Conservation (phyloP, 768 basidiomycete species). For the Flagelloscypha sp. region DNA sequence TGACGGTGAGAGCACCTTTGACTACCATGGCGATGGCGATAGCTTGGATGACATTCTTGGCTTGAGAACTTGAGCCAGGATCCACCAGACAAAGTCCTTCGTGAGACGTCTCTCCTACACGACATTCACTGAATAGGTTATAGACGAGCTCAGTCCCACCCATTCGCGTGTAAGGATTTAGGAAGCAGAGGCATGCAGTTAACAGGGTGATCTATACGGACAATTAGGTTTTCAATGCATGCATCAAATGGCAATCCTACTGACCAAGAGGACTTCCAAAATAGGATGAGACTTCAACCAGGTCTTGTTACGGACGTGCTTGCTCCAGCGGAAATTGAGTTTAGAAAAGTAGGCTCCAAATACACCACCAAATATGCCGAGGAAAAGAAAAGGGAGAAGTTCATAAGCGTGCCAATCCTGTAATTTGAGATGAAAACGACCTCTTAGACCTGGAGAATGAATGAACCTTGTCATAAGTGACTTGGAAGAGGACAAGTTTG, state of each 20-base stretch:
- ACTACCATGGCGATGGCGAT: slow-evolving; percentile 63
- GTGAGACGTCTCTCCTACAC: slow-evolving; percentile 45
- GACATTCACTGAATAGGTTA: slow-evolving; percentile 85
- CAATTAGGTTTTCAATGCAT: slow-evolving; percentile 1
- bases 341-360: slow-evolving; percentile 94
- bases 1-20: slow-evolving; percentile 51
- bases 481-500: slow-evolving; percentile 87
- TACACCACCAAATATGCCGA: slow-evolving; percentile 88
- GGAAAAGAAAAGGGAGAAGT: slow-evolving; percentile 71
- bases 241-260: slow-evolving; percentile 15
- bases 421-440: background rate
- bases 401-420: slow-evolving; percentile 94
- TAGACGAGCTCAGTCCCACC: slow-evolving; percentile 94
- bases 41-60: slow-evolving; percentile 54
- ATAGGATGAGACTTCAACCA: slow-evolving; percentile 78
- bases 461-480: slow-evolving; percentile 75
- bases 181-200: slow-evolving; percentile 73
- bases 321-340: slow-evolving; percentile 83
- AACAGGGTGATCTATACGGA: slow-evolving; percentile 58
- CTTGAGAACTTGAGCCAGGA: slow-evolving; percentile 43
- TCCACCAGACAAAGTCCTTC: slow-evolving; percentile 66
- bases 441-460: slow-evolving; percentile 2
- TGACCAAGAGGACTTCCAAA: slow-evolving; percentile 72
- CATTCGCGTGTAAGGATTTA: slow-evolving; percentile 88
- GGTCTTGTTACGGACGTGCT: slow-evolving; percentile 70